Evolutionary conservation across 1,284 basidiomycete species (phyloP).

Genomic region (Heterobasidion parviporum): DNA sequence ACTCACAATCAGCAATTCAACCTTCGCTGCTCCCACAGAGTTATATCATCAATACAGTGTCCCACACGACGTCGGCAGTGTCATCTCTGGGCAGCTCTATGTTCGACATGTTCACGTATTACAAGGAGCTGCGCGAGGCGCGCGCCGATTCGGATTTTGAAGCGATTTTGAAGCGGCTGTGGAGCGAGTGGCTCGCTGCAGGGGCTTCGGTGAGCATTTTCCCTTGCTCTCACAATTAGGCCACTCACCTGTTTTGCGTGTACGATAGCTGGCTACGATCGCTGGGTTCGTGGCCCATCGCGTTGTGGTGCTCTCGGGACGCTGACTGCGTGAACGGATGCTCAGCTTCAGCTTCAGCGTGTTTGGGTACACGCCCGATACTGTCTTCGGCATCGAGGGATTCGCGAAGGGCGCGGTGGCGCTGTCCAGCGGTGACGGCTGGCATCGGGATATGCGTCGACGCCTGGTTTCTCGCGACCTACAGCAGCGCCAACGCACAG

Average conservation of each 20-base stretch:
- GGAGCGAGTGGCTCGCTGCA: not conserved
- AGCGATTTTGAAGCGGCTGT: not conserved
- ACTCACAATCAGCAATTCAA: not conserved
- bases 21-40: not conserved
- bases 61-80: not conserved
- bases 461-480: not conserved
- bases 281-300: not conserved
- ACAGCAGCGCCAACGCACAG: not conserved
- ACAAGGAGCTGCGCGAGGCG: not conserved
- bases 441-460: not conserved
- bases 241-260: not conserved
- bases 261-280: not conserved
- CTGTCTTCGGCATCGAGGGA: not conserved
- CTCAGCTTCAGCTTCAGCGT: not conserved
- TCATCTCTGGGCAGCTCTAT: not conserved
- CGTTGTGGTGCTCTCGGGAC: not conserved
- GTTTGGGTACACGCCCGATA: not conserved
- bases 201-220: not conserved
- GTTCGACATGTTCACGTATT: not conserved
- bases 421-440: not conserved
- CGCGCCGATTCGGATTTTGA: not conserved
- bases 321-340: not conserved
- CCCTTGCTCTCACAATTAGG: not conserved
- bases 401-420: not conserved
- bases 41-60: not conserved